A percentile compares a stretch with the other conserved stretches of the same genome.
phyloP scores from a whole-genome alignment of 768 basidiomycete genomes.

The Sarcomyxa edulis region DNA sequence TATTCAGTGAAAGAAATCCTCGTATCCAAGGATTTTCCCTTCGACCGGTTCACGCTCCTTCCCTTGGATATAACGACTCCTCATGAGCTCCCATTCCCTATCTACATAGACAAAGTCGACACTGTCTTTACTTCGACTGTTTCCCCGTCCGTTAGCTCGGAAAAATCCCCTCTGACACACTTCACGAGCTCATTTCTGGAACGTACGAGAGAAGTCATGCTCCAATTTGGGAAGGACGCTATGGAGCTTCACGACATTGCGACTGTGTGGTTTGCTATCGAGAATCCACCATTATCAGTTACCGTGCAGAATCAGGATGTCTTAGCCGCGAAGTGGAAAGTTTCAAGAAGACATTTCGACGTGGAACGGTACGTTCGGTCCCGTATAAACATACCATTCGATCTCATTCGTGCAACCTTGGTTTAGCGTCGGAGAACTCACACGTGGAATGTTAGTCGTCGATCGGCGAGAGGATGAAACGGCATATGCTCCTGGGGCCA shows the following conservation, averaged over 20 bases:
- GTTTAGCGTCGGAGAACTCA: constrained; percentile 71
- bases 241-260: constrained; percentile 91
- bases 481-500: constrained; percentile 62
- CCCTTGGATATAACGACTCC: constrained; percentile 81
- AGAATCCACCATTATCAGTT: constrained; percentile 55
- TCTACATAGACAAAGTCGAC: constrained; percentile 57
- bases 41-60: constrained; percentile 62
- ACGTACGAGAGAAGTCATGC: constrained; percentile 70
- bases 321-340: constrained; percentile 55
- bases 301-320: too few relatives aligned
- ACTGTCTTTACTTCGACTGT: constrained; percentile 46
- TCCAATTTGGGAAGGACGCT: constrained; percentile 74
- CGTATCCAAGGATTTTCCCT: constrained; percentile 43
- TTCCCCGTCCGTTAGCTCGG: constrained; percentile 37
- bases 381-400: constrained; percentile 2
- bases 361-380: constrained; percentile 55
- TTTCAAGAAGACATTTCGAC: constrained; percentile 48
- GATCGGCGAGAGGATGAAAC: constrained; percentile 65
- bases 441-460: constrained; percentile 83
- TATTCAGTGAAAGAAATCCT: constrained; percentile 74
- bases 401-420: not conserved
- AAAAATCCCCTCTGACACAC: constrained; percentile 60
- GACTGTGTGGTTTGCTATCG: constrained; percentile 83
- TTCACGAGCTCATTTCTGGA: constrained; percentile 81
- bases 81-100: constrained; percentile 72